These are phyloP conservation scores for Venturia pyrina DNA, from an alignment of 2,329 filamentous ascomycete species.

Conservation along the genomic window DNA sequence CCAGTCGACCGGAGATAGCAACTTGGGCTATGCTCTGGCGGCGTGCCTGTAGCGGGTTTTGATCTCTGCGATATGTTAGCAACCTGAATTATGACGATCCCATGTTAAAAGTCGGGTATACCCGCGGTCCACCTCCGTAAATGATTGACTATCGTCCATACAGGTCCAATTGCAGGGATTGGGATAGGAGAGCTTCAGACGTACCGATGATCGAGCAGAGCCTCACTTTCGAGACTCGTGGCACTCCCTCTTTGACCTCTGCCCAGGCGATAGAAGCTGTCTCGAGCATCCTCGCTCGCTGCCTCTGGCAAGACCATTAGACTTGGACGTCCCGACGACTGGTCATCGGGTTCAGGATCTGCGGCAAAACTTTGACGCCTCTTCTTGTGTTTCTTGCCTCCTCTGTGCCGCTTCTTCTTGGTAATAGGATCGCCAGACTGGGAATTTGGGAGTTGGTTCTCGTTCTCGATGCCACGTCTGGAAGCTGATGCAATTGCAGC, in stretches of 20 bases:
- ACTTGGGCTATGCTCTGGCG: constrained; percentile 33
- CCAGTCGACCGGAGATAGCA: background rate
- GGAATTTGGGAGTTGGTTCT: background rate
- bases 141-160: background rate
- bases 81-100: background rate
- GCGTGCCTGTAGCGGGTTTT: constrained; percentile 29
- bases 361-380: constrained; percentile 8
- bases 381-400: constrained; percentile 10
- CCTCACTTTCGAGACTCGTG: constrained; percentile 83
- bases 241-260: constrained; percentile 54
- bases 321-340: background rate
- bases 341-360: background rate
- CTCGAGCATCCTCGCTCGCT: constrained; percentile 7
- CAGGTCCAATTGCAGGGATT: background rate
- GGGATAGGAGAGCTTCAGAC: constrained; percentile 13
- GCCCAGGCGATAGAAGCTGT: constrained; percentile 42
- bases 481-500: constrained; percentile 3
- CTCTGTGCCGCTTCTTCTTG: constrained; percentile 8
- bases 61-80: constrained; percentile 22
- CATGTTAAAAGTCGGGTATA: background rate
- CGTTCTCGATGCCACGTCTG: constrained; percentile 1
- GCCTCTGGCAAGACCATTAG: background rate
- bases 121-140: background rate
- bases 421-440: background rate
- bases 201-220: constrained; percentile 75